These are phyloP conservation scores for Vitis cinerea DNA, from an alignment of 164 flowering plant genomes.

Conservation along the genomic window DNA sequence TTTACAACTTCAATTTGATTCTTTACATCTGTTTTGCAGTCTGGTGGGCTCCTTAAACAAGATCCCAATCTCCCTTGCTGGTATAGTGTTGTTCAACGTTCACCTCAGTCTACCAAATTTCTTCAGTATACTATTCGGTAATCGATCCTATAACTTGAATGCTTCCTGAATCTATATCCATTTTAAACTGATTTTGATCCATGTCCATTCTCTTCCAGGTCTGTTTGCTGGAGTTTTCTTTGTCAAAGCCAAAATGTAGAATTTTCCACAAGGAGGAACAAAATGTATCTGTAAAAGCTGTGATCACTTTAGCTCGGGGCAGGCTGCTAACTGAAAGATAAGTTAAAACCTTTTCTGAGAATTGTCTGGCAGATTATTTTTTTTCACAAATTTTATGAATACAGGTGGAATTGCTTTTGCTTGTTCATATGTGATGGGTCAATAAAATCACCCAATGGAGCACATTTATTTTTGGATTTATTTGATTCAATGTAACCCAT, in stretches of 20 bases:
- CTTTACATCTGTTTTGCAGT: slow-evolving; percentile 33
- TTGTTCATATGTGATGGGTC: too few species aligned
- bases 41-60: slow-evolving; percentile 89
- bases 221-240: slow-evolving; percentile 76
- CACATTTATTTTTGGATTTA: too few species aligned
- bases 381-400: too few species aligned
- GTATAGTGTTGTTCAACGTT: slow-evolving; percentile 67
- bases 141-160: slow-evolving; percentile 1
- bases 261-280: not conserved
- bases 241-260: slow-evolving; percentile 75
- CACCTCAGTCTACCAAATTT: slow-evolving; percentile 55
- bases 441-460: too few species aligned
- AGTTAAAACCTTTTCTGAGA: too few species aligned
- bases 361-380: too few species aligned
- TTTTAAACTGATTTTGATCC: not conserved
- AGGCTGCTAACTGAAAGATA: too few species aligned
- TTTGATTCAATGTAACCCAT: too few species aligned
- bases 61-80: slow-evolving; percentile 74
- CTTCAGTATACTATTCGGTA: slow-evolving; percentile 81
- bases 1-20: not conserved
- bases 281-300: not conserved
- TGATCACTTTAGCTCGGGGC: too few species aligned
- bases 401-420: too few species aligned
- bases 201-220: slow-evolving; percentile 39
- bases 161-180: not conserved